Conservation (phyloP, 768 basidiomycete genomes). For the Lentinula raphanica region DNA sequence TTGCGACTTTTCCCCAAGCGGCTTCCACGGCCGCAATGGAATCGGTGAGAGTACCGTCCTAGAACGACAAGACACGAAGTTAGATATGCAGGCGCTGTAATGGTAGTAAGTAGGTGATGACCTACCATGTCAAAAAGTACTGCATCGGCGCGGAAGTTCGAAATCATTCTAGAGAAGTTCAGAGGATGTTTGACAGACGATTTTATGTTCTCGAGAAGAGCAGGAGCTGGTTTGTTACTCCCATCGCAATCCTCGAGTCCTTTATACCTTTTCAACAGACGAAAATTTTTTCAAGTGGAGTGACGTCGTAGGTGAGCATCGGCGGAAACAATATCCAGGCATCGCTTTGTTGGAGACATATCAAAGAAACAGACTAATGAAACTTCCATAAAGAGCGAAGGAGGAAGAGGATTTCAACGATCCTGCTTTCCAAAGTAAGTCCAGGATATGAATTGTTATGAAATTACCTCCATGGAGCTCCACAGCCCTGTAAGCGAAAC, state of each 20-base stretch:
- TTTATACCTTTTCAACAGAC: not conserved
- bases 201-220: too few species aligned
- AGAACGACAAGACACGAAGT: constrained; percentile 18
- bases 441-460: not conserved
- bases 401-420: not conserved
- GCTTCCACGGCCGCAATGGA: constrained; percentile 71
- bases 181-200: too few species aligned
- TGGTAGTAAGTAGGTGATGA: not conserved
- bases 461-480: not conserved
- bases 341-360: not conserved
- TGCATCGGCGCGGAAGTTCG: constrained; percentile 47
- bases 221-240: not conserved
- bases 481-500: not conserved
- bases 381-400: not conserved
- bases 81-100: constrained; percentile 10
- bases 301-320: not conserved
- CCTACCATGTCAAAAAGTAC: constrained; percentile 66
- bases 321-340: not conserved
- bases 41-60: constrained; percentile 72
- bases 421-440: not conserved
- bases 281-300: not conserved
- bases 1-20: constrained; percentile 70
- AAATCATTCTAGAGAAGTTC: constrained; percentile 12
- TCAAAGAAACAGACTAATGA: not conserved
- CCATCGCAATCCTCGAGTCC: not conserved